Base-by-base conservation (phyloP, 306 rosid genomes). In the Elaeagnus macrophylla region DNA sequence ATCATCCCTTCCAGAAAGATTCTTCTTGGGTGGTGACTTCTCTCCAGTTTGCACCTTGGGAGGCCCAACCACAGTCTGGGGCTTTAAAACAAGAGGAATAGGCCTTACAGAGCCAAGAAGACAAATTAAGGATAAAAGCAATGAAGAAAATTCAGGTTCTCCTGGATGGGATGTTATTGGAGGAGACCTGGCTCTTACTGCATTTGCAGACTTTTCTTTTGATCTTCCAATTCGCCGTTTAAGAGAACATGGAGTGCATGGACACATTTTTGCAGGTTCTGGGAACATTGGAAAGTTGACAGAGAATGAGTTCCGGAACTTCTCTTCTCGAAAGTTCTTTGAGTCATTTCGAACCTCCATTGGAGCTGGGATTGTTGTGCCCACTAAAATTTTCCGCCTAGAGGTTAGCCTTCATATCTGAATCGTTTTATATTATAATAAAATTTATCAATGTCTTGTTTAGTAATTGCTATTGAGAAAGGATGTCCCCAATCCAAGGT, bases 141-240 rank as follows among this genome's bases (percentile, higher is more conserved):
- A 54, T 59, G 65, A 64, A 53, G 89, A 76, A 61, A 58, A 67
- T 64, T 55, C 61, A 35, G 90, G 77, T 47, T 60, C 85, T 61
- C 53, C 81, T 59, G 65, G 70, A 71, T 73, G 79, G 68, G 99
- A 87, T 81, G 77, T 56, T 52, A n/a, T 87, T 73, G 99, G 99
- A 62, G 99, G 99, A 69, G 99, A 93, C 82, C 85, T 93, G 58
- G 96, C 96, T 48, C 79, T 87, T 69, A 80, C 96, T 61, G 95
- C 94, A 16, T 93, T 93, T 78, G 94, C 89, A 16, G 95, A 87
- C 64, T 77, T 93, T 57, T 93, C 99, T 14, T 93, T 93, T 60
- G 95, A 93, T 74, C 78, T 87, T 72, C 99, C 96, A 8, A 0
- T 80, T 51, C 74, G 78, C 69, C 87, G 94, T 96, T 70, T 93